Evolutionary conservation across 2,329 filamentous ascomycete species (phyloP).

Genomic region (Colletotrichum camelliae): DNA sequence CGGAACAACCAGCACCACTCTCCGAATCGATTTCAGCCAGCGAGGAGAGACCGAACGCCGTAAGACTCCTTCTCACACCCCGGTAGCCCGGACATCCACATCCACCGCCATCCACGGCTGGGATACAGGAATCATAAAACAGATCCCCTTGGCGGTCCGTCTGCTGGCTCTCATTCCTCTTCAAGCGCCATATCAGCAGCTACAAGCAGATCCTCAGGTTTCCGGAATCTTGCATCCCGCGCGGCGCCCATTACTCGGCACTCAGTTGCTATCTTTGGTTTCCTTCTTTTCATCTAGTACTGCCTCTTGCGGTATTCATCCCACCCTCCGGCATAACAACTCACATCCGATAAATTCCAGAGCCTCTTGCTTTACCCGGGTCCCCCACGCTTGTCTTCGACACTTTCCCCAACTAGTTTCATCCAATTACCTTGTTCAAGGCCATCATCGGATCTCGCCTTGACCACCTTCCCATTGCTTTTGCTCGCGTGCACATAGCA

Average conservation of each 20-base stretch:
- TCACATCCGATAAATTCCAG: constrained; percentile 9
- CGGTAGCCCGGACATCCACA: background rate
- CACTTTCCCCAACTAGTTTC: background rate
- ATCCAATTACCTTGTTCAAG: background rate
- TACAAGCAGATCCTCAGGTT: background rate
- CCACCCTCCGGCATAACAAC: background rate
- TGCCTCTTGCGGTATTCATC: background rate
- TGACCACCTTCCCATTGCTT: constrained; percentile 2
- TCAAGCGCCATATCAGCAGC: background rate
- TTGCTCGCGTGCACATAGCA: constrained; percentile 12
- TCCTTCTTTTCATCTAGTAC: background rate
- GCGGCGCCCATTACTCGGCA: background rate
- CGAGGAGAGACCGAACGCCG: background rate
- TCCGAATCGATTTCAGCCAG: background rate
- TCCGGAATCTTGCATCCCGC: background rate
- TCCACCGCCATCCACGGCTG: background rate
- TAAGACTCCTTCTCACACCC: background rate
- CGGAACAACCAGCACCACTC: background rate
- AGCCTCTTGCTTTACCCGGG: constrained; percentile 7
- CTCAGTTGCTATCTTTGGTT: background rate
- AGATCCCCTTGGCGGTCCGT: background rate
- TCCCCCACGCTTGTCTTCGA: constrained; percentile 10
- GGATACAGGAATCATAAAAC: background rate
- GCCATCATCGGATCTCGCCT: background rate
- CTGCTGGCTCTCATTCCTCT: background rate